phyloP scores from a whole-genome alignment of 352 stramenopile species.

The Aphanomyces invadans region DNA sequence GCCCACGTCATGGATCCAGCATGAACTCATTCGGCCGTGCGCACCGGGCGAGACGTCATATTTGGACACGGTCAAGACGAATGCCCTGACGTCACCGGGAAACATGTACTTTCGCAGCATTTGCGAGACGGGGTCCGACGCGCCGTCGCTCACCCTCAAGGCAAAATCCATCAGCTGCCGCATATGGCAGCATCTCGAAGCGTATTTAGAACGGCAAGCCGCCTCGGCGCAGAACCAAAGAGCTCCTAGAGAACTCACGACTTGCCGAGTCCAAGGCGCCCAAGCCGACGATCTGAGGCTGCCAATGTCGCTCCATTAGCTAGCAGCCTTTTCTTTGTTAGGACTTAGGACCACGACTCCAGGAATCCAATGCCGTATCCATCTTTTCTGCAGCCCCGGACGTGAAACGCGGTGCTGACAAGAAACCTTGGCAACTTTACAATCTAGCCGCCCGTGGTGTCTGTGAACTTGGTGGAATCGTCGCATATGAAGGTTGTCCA shows the following conservation, averaged over 20 bases:
- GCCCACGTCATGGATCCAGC: neutral
- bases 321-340: too few species aligned
- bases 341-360: too few species aligned
- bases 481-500: neutral
- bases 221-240: neutral
- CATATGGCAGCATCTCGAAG: constrained; percentile 22
- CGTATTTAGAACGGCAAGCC: constrained; percentile 19
- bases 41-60: neutral
- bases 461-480: too few species aligned
- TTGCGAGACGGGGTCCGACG: constrained; percentile 22
- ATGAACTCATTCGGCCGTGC: neutral
- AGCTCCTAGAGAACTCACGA: neutral
- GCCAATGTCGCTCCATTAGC: too few species aligned
- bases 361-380: too few species aligned
- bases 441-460: too few species aligned
- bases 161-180: constrained; percentile 24
- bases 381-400: too few species aligned
- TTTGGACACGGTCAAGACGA: neutral
- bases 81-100: neutral
- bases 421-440: too few species aligned
- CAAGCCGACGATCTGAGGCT: neutral
- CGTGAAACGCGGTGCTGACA: too few species aligned
- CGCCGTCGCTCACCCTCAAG: constrained; percentile 22
- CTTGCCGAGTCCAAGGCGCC: neutral
- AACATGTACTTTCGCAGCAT: constrained; percentile 24